A percentile compares a stretch with the other conserved stretches of the same genome.
phyloP scores from a whole-genome alignment of 768 basidiomycete genomes.

The Sporobolomyces phaffii region DNA sequence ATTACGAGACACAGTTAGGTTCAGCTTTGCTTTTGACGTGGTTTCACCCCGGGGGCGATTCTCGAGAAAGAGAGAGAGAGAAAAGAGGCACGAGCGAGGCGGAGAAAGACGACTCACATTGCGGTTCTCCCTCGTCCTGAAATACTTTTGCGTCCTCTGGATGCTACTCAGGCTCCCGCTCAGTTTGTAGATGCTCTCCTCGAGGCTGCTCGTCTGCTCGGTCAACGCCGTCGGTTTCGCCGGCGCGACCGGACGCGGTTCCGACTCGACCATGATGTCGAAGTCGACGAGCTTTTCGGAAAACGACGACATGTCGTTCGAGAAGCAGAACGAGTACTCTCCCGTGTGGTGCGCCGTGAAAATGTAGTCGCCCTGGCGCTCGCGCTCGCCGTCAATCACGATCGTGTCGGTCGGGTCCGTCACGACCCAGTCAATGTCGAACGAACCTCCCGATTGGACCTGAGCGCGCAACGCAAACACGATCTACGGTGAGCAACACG shows the following conservation, averaged over 20 bases:
- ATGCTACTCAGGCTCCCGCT: slow-evolving; percentile 80
- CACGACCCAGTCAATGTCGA: slow-evolving; percentile 90
- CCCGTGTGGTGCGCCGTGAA: slow-evolving; percentile 77
- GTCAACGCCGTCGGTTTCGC: slow-evolving; percentile 80
- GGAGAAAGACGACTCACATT: slow-evolving; percentile 12
- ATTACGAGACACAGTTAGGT: background rate
- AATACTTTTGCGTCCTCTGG: slow-evolving; percentile 82
- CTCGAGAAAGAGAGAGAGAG: background rate
- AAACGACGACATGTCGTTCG: slow-evolving; percentile 92
- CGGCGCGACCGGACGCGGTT: slow-evolving; percentile 81
- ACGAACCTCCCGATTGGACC: slow-evolving; percentile 96
- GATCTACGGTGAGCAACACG: too few relatives aligned
- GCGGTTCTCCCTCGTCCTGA: slow-evolving; percentile 46
- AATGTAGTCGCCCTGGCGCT: slow-evolving; percentile 94
- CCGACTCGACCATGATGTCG: slow-evolving; percentile 95
- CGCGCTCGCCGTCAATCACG: slow-evolving; percentile 76
- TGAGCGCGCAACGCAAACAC: too few relatives aligned
- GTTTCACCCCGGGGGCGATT: too few relatives aligned
- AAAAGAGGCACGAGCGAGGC: background rate
- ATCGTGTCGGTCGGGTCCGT: slow-evolving; percentile 85
- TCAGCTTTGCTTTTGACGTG: background rate
- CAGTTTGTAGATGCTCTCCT: slow-evolving; percentile 90
- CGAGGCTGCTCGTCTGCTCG: slow-evolving; percentile 85
- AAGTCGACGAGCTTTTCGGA: slow-evolving; percentile 92
- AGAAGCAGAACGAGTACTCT: slow-evolving; percentile 76